Conservation (phyloP, 148 eudicot genomes). For the Amaranthus palmeri region DNA sequence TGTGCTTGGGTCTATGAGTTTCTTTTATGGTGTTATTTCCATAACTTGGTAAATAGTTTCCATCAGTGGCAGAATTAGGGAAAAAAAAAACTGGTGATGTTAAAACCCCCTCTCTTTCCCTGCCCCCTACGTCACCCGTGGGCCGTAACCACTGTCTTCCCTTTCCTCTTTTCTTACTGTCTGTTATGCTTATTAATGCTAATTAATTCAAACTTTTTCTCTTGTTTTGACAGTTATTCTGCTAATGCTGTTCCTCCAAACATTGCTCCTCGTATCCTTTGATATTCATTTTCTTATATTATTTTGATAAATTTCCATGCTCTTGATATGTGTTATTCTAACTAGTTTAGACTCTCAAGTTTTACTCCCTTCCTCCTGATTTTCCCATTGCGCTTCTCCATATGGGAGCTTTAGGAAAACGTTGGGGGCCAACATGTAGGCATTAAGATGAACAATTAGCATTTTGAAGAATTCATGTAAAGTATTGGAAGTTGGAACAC, state of each 20-base stretch:
- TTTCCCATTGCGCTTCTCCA: too few species aligned
- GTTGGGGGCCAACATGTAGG: too few species aligned
- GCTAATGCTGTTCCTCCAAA: conserved; percentile 74
- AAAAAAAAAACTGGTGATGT: too few species aligned
- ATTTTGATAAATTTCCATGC: background rate
- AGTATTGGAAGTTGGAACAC: background rate
- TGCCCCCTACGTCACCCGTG: too few species aligned
- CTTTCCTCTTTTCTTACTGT: background rate
- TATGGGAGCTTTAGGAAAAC: too few species aligned
- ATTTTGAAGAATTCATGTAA: background rate
- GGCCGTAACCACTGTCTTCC: background rate
- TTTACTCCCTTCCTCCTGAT: background rate
- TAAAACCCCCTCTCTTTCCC: too few species aligned
- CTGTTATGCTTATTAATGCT: conserved; percentile 15
- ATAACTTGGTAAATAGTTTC: too few species aligned
- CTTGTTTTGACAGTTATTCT: conserved; percentile 57
- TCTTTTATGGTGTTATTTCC: background rate
- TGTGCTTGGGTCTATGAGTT: background rate
- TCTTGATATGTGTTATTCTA: background rate
- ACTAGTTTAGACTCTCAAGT: background rate
- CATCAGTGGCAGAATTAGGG: too few species aligned
- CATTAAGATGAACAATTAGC: too few species aligned
- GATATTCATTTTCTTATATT: conserved; percentile 2
- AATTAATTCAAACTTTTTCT: background rate
- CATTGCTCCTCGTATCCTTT: conserved; percentile 91